These are phyloP conservation scores for Ensete ventricosum DNA, from an alignment of 176 grass and related monocot species.

Conservation along the genomic window DNA sequence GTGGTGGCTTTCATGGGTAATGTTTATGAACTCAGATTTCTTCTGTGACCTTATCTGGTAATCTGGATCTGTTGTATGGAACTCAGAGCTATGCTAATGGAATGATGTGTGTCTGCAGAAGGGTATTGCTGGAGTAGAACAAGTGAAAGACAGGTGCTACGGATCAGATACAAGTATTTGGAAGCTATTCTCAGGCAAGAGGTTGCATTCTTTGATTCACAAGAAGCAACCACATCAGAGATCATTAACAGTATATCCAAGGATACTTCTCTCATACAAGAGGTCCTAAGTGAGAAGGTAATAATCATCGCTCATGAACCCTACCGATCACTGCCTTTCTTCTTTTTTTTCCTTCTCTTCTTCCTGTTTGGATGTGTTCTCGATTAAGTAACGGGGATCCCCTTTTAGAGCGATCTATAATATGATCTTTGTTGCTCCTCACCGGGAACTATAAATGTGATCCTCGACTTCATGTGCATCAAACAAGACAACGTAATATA, in stretches of 20 bases:
- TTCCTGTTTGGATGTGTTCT: no score
- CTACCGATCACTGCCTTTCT: no score
- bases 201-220: slow-evolving; percentile 91
- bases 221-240: slow-evolving; percentile 88
- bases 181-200: slow-evolving; percentile 90
- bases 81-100: neutral
- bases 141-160: slow-evolving; percentile 93
- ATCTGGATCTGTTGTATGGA: neutral
- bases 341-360: no score
- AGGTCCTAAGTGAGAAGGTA: slow-evolving; percentile 99
- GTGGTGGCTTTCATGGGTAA: slow-evolving; percentile 91
- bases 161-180: slow-evolving; percentile 81
- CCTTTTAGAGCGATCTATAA: no score
- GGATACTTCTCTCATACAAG: slow-evolving; percentile 81
- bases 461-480: no score
- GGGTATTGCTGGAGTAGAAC: slow-evolving; percentile 98
- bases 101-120: slow-evolving; percentile 34
- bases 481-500: no score
- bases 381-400: no score
- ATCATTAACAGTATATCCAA: slow-evolving; percentile 98
- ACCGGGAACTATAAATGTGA: no score
- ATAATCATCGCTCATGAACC: slow-evolving; percentile 9
- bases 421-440: no score
- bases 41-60: neutral
- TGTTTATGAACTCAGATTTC: neutral